These are phyloP conservation scores for Populus hybrid DNA, from an alignment of 441 rosid genomes.

Conservation along the genomic window DNA sequence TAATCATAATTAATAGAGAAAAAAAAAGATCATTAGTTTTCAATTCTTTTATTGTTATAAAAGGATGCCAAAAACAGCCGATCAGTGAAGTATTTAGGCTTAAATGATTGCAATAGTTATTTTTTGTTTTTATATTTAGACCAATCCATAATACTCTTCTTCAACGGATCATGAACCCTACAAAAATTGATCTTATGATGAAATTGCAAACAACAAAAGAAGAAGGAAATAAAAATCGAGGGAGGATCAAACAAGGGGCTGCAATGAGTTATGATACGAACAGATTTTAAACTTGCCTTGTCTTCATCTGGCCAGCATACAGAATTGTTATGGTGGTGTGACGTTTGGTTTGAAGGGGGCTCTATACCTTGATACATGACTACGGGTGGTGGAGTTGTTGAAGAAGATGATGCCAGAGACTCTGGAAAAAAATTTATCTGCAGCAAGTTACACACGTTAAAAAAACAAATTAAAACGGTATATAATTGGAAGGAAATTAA, in stretches of 20 bases:
- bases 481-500: too few species aligned
- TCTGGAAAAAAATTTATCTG: slow-evolving; percentile 42
- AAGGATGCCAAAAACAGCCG: not conserved
- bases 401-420: slow-evolving; percentile 16
- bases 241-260: not conserved
- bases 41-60: not conserved
- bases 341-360: slow-evolving; percentile 65
- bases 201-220: not conserved
- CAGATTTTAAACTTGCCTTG: slow-evolving; percentile 28
- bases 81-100: not conserved
- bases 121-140: not conserved
- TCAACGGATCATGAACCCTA: not conserved
- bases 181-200: not conserved
- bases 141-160: not conserved
- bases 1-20: too few species aligned
- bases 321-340: slow-evolving; percentile 24
- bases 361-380: slow-evolving; percentile 43
- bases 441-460: not conserved
- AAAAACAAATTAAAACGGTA: not conserved
- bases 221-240: too few species aligned
- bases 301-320: slow-evolving; percentile 35
- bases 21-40: too few species aligned
- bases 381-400: slow-evolving; percentile 26
- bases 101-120: not conserved
- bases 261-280: not conserved